These are phyloP conservation scores for Plectosphaerella cucumerina DNA, from an alignment of 2,329 filamentous ascomycete species.

Conservation along the genomic window DNA sequence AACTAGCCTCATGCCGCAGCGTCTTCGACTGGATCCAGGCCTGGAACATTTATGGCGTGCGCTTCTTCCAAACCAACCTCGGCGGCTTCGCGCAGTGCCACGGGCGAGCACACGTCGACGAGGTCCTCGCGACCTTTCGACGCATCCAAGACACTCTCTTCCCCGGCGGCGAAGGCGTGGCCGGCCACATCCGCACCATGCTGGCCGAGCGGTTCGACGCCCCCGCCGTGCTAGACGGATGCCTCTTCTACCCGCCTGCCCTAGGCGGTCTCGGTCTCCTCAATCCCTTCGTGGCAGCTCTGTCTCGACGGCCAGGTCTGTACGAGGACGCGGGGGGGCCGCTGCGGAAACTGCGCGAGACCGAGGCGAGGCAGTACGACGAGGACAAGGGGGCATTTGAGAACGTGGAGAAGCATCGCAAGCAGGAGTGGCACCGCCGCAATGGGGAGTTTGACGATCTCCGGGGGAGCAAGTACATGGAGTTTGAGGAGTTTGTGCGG, in stretches of 20 bases:
- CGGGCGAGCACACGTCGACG: slow-evolving; percentile 49
- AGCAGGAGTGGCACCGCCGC: not conserved
- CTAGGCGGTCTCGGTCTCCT: slow-evolving; percentile 34
- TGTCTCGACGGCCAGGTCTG: slow-evolving; percentile 20
- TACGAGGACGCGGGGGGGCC: slow-evolving; percentile 15
- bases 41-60: slow-evolving; percentile 54
- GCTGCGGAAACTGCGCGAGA: slow-evolving; percentile 21
- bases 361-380: slow-evolving; percentile 28
- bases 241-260: slow-evolving; percentile 33
- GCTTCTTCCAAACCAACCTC: slow-evolving; percentile 56
- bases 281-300: slow-evolving; percentile 24
- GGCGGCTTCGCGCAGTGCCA: slow-evolving; percentile 51
- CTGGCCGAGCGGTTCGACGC: slow-evolving; percentile 45
- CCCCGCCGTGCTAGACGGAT: slow-evolving; percentile 30
- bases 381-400: slow-evolving; percentile 25
- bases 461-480: slow-evolving; percentile 26
- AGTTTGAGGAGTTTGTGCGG: slow-evolving; percentile 30
- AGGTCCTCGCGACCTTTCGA: slow-evolving; percentile 45
- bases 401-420: slow-evolving; percentile 7
- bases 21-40: slow-evolving; percentile 56
- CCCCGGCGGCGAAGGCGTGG: slow-evolving; percentile 22
- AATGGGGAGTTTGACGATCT: slow-evolving; percentile 8
- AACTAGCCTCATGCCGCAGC: slow-evolving; percentile 47
- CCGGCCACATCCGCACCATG: slow-evolving; percentile 39
- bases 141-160: slow-evolving; percentile 50